Evolutionary conservation across 1,139 yeast species (phyloP), one percentile per base, ranked within the genome.

Genomic region (Saccharomyces pastorianus): DNA sequence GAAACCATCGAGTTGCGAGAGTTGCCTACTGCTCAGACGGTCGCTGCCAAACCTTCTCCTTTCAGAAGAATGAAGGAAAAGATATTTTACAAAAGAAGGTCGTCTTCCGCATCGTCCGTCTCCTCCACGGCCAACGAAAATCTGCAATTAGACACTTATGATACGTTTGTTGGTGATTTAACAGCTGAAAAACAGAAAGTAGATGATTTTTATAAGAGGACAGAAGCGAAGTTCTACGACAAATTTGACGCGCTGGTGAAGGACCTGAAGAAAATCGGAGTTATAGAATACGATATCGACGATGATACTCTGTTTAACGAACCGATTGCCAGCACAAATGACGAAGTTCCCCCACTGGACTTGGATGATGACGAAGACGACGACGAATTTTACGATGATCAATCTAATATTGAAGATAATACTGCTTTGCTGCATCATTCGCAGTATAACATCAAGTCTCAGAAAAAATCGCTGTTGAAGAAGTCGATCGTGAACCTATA

Each of bases 171-270:
- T 20, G 75, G 80, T n/a, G 83, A 82, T 27, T 72, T 84, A 50
- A 76, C 77, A 55, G 76, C 79, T 3, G 89, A 84, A 62, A 74
- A 83, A 57, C 61, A 63, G 32, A 84, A 82, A 65, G 79, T 84
- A 51, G 88, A 84, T 62, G 77, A 73, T 9, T 84, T 84, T 58
- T 84, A 82, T 66, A 72, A 74, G 57, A 64, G 71, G 8, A 81
- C 80, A 59, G 88, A 84, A 64, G 65, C 70, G 4, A 74, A 71
- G 54, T 74, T 81, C 27, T 80, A 74, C 59, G 67, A 66, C 32
- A 77, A 75, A 51, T 77, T 82, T 54, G 81, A 80, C 25, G 76
- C 74, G n/a, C 71, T 84, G 56, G 71, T 80, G 17, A 66, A 69
- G 41, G 88, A 83, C 60, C 59, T 72, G 20, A 71, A 71, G 53